phyloP scores from a whole-genome alignment of 805 yeast species.

The Nakazawaea peltata region DNA sequence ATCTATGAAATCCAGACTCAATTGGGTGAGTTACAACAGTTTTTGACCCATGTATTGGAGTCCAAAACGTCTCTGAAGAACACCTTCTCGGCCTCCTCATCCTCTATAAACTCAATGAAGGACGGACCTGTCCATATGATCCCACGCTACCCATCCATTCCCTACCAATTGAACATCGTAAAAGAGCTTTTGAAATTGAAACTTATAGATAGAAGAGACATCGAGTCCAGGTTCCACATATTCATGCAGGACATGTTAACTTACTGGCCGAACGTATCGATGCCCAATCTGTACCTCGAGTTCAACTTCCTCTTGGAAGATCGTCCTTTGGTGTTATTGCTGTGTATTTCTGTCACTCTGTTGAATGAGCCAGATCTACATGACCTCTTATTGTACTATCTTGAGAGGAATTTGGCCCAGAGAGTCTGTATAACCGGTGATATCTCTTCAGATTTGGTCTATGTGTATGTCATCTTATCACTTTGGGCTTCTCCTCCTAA shows the following conservation, averaged over 20 bases:
- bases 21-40: constrained; percentile 22
- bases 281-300: constrained; percentile 25
- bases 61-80: constrained; percentile 2
- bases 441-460: constrained; percentile 32
- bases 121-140: constrained; percentile 24
- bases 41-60: constrained; percentile 20
- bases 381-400: constrained; percentile 32
- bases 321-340: constrained; percentile 34
- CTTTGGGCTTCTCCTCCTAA: constrained; percentile 48
- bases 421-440: constrained; percentile 35
- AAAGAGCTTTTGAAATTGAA: constrained; percentile 29
- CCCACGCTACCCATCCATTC: constrained; percentile 27
- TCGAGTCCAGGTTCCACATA: constrained; percentile 23
- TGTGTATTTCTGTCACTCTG: constrained; percentile 39
- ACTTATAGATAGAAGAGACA: constrained; percentile 26
- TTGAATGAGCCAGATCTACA: constrained; percentile 36
- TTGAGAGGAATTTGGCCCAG: constrained; percentile 37
- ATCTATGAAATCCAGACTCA: constrained; percentile 14
- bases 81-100: constrained; percentile 14
- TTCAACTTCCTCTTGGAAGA: constrained; percentile 32
- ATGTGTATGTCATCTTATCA: constrained; percentile 35
- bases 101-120: constrained; percentile 27
- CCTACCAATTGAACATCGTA: constrained; percentile 26
- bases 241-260: constrained; percentile 32
- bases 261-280: constrained; percentile 40